phyloP scores from a whole-genome alignment of 345 rosid genomes.

The Abelmoschus esculentus region DNA sequence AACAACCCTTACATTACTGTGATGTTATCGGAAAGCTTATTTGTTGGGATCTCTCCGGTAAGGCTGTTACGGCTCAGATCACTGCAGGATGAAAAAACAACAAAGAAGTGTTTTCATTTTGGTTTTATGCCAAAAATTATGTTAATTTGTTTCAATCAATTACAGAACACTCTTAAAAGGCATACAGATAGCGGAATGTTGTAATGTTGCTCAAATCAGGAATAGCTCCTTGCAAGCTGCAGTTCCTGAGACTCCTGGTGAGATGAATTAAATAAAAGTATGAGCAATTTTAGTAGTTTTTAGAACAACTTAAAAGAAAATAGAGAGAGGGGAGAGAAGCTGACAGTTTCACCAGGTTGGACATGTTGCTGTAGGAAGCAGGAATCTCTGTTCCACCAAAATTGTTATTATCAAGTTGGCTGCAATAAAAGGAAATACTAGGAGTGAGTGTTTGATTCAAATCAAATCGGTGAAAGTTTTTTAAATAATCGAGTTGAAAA shows the following conservation, averaged over 20 bases:
- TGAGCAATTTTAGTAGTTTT: neutral
- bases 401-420: conserved; percentile 40
- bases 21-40: conserved; percentile 33
- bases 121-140: neutral
- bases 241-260: conserved; percentile 50
- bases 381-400: conserved; percentile 36
- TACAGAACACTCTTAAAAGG: neutral
- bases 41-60: conserved; percentile 38
- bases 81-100: conserved; percentile 23
- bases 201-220: conserved; percentile 40
- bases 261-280: neutral
- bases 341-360: conserved; percentile 36
- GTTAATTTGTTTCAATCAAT: neutral
- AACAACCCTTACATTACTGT: conserved; percentile 34
- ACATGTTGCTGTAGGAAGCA: conserved; percentile 27
- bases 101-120: neutral
- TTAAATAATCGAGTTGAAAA: no score
- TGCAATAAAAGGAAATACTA: conserved; percentile 16
- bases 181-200: conserved; percentile 37
- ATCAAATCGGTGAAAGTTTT: no score
- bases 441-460: no score
- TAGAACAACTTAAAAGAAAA: neutral
- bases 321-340: conserved; percentile 9
- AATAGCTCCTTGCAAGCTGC: conserved; percentile 39
- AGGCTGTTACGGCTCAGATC: conserved; percentile 42